Percentiles rank a stretch among this genome's conserved stretches.
Conservation (phyloP, 306 rosid genomes). For the Medicago ruthenica region DNA sequence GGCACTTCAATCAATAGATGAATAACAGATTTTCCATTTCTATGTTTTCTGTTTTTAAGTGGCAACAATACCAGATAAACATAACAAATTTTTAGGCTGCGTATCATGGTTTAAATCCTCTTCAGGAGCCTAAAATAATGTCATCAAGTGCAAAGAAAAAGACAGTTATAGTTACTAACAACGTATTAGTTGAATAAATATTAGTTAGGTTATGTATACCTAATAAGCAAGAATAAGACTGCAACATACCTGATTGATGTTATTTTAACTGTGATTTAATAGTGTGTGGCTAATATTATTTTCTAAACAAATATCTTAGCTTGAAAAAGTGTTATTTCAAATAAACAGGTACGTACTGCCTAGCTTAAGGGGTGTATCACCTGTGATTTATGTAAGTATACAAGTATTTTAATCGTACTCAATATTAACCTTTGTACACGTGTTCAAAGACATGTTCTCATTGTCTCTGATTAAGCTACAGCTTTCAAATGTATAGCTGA, state of each 20-base stretch:
- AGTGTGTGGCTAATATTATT: neutral
- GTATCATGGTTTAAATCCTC: conserved; percentile 11
- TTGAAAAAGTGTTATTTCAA: conserved; percentile 1
- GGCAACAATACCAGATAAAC: neutral
- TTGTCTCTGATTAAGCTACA: neutral
- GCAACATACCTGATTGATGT: neutral
- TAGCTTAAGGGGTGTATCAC: neutral
- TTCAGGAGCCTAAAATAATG: conserved; percentile 1
- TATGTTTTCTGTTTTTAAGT: neutral
- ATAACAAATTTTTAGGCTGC: neutral
- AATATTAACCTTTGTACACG: neutral
- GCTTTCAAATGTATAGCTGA: neutral
- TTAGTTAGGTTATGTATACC: neutral
- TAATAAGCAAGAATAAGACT: neutral
- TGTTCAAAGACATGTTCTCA: conserved; percentile 1
- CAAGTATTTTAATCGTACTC: conserved; percentile 14
- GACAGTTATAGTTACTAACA: neutral
- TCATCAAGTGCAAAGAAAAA: neutral
- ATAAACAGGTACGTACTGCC: neutral
- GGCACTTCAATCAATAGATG: too few relatives aligned
- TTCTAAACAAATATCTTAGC: neutral
- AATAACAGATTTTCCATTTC: too few relatives aligned
- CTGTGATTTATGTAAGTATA: conserved; percentile 2
- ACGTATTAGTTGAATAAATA: neutral
- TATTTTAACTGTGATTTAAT: neutral